These are phyloP conservation scores for Puccinia coronata DNA, from an alignment of 1,284 basidiomycete species.

Conservation along the genomic window DNA sequence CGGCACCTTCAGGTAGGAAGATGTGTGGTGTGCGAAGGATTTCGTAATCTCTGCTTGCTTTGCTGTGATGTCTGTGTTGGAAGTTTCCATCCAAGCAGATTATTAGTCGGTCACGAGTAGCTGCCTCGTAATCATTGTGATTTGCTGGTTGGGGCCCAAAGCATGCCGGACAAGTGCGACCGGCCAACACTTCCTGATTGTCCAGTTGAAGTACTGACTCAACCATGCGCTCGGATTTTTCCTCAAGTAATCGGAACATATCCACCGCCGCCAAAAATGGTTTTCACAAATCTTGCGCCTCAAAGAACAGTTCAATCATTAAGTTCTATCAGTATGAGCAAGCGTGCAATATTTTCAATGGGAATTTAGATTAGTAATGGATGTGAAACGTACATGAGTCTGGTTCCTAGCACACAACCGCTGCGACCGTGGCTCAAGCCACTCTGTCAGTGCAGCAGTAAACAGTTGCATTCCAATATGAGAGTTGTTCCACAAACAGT, in stretches of 20 bases:
- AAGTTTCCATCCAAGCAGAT: neutral
- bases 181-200: neutral
- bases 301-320: too few relatives aligned
- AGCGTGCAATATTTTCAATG: too few relatives aligned
- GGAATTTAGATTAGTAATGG: too few relatives aligned
- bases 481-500: conserved; percentile 14
- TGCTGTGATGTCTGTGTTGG: neutral
- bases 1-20: too few relatives aligned
- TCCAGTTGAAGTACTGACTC: neutral
- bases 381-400: neutral
- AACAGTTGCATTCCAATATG: neutral
- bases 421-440: neutral
- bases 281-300: neutral
- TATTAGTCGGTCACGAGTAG: neutral
- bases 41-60: neutral
- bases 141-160: neutral
- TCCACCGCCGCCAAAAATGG: neutral
- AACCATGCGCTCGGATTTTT: neutral
- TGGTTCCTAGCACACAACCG: neutral
- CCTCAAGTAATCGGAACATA: neutral
- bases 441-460: neutral
- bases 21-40: neutral
- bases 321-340: too few relatives aligned
- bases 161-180: neutral
- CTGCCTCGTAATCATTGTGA: too few relatives aligned